Evolutionary conservation across 2,329 filamentous ascomycete genomes (phyloP), one percentile per base, ranked within the genome.

Genomic region (Raffaelea deltoideospora): DNA sequence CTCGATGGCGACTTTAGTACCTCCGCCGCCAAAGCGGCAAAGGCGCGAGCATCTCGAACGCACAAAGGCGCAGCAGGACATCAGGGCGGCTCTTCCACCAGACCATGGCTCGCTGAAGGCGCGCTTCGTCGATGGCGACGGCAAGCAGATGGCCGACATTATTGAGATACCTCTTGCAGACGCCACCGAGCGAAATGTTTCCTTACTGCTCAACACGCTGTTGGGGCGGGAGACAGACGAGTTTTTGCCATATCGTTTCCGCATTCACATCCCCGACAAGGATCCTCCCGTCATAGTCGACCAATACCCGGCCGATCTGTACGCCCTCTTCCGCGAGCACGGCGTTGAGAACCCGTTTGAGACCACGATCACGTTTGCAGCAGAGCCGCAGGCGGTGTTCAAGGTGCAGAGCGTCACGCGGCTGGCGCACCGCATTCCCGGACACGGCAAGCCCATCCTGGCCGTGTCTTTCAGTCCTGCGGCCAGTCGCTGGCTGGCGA

Each of bases 391-490:
- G 56, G 85, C 88, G 18, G 81, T 96, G 0, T 96, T 95, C 64
- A 78, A 80, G 49, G 90, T 96, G 19, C 86, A 90, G 49, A 81
- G 85, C 10, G 86, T 95, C 30, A 88, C 87, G 34, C 72, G 90
- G 56, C 88, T 90, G 61, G 81, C 87, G 7, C 82, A 87, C 42
- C 77, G 77, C 37, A 92, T 96, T 45, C 77, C 80, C 4, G 90
- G 90, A 11, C 90, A 98, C 57, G 87, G 86, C 28, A 82, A 94
- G 55, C 78, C 87, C 3, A 96, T 96, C 47, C 65, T 96, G 18
- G 73, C 82, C 22, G 79, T 82, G 3, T 76, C 87, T 28, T 96
- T 95, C 56, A 90, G 82, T 1, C 88, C 88, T 0, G 69, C 72
- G 27, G 76, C 72, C 7, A 88, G 82, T 20, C 75, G 76, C 10